Conservation (phyloP, 345 rosid genomes). For the Trapa bicornis region DNA sequence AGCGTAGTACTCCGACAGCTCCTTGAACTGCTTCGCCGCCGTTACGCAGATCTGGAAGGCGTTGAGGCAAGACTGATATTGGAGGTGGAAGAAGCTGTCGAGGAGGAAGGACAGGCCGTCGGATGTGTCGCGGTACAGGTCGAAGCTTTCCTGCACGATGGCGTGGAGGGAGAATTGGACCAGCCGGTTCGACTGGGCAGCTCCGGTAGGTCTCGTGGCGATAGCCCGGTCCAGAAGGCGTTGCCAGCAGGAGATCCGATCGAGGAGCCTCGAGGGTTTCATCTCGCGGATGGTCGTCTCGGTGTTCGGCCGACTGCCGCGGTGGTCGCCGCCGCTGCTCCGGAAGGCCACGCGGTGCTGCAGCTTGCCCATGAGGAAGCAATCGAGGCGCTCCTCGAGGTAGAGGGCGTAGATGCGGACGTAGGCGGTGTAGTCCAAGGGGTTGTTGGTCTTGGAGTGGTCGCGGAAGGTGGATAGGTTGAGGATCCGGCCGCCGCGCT, state of each 20-base stretch:
- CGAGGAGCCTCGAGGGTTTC: slow-evolving; percentile 53
- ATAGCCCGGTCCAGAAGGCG: slow-evolving; percentile 60
- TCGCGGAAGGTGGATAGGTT: slow-evolving; percentile 61
- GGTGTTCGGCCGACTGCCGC: slow-evolving; percentile 9
- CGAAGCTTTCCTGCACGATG: slow-evolving; percentile 58
- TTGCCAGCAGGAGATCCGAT: slow-evolving; percentile 54
- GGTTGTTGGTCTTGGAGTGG: slow-evolving; percentile 43
- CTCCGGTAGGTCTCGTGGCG: slow-evolving; percentile 48
- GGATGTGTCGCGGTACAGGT: slow-evolving; percentile 56
- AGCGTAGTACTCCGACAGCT: slow-evolving; percentile 47
- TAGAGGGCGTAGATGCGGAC: slow-evolving; percentile 53
- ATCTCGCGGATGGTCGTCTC: slow-evolving; percentile 34
- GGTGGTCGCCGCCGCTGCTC: neutral
- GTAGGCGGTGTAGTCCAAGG: slow-evolving; percentile 64
- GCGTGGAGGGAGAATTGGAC: slow-evolving; percentile 40
- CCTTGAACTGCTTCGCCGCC: slow-evolving; percentile 58
- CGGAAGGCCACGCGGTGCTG: slow-evolving; percentile 28
- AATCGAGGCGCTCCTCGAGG: slow-evolving; percentile 63
- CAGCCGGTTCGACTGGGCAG: slow-evolving; percentile 39
- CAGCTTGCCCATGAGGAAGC: slow-evolving; percentile 56
- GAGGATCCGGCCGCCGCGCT: slow-evolving; percentile 59
- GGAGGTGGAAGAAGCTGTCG: slow-evolving; percentile 65
- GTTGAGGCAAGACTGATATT: slow-evolving; percentile 39
- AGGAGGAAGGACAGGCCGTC: slow-evolving; percentile 48
- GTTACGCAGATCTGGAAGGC: slow-evolving; percentile 53